These are phyloP conservation scores for Inonotus hispidus DNA, from an alignment of 1,284 basidiomycete genomes.

Conservation along the genomic window DNA sequence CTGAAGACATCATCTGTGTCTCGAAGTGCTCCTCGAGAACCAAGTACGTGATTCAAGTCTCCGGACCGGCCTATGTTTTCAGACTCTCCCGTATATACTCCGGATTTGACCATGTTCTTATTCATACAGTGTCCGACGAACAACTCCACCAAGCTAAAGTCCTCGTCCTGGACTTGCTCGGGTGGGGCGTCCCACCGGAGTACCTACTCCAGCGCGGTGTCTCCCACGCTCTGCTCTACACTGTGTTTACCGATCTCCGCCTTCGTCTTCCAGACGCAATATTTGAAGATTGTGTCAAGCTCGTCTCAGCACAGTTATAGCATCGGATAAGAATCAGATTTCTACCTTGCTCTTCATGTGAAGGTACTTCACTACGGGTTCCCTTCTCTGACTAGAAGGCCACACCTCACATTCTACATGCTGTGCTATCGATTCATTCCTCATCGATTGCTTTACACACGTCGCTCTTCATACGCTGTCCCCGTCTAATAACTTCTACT, in stretches of 20 bases:
- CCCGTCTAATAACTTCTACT: not conserved
- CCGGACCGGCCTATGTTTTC: not conserved
- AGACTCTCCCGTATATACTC: not conserved
- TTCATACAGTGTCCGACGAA: conserved; percentile 17
- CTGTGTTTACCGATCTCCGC: conserved; percentile 36
- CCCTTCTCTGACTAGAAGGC: not conserved
- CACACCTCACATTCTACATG: too few species aligned
- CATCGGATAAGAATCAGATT: not conserved
- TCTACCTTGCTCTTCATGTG: not conserved
- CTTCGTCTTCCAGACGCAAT: conserved; percentile 31
- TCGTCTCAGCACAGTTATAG: conserved; percentile 7
- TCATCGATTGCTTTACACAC: not conserved
- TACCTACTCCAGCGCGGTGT: conserved; percentile 38
- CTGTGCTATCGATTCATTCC: not conserved
- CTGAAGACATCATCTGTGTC: not conserved
- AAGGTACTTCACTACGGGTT: not conserved
- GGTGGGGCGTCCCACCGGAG: conserved; percentile 40
- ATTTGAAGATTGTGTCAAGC: conserved; percentile 12
- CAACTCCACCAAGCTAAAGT: conserved; percentile 35
- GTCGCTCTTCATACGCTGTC: not conserved
- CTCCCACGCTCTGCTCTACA: conserved; percentile 32
- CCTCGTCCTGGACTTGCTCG: conserved; percentile 39
- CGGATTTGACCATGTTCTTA: not conserved
- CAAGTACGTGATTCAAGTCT: not conserved
- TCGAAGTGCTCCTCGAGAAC: not conserved